These are phyloP conservation scores for Russula emetica DNA, from an alignment of 768 basidiomycete genomes.

Conservation along the genomic window DNA sequence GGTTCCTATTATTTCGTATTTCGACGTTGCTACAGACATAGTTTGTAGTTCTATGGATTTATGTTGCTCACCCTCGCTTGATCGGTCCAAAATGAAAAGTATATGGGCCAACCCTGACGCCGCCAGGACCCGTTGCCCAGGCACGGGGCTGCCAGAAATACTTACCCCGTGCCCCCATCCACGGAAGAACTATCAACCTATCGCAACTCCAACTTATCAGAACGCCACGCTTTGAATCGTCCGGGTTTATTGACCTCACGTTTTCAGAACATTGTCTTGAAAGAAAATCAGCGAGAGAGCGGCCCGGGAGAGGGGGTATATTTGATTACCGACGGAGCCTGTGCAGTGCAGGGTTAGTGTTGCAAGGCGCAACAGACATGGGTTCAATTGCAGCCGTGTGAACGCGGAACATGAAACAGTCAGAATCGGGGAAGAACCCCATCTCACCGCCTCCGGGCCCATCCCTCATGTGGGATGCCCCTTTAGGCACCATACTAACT, in stretches of 20 bases:
- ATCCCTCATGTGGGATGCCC: background rate
- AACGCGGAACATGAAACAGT: constrained; percentile 6
- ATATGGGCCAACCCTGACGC: background rate
- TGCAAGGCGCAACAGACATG: background rate
- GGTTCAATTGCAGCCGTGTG: no score
- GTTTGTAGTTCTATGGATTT: background rate
- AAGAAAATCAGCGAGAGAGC: background rate
- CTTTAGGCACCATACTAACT: background rate
- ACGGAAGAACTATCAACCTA: background rate
- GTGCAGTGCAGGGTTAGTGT: background rate
- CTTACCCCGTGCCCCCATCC: background rate
- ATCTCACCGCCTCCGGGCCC: background rate
- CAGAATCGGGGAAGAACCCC: background rate
- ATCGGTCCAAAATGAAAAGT: background rate
- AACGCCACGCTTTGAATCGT: background rate
- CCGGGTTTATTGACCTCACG: background rate
- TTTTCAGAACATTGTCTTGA: background rate
- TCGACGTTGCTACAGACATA: background rate
- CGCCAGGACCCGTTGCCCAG: background rate
- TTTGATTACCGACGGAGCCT: background rate
- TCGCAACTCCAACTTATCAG: background rate
- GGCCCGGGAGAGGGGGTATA: background rate
- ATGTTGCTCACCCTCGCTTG: background rate
- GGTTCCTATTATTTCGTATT: background rate
- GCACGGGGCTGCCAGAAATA: background rate